Evolutionary conservation across 2,329 filamentous ascomycete genomes (phyloP), one percentile per base, ranked within the genome.

Genomic region (Cercospora nicotianae): DNA sequence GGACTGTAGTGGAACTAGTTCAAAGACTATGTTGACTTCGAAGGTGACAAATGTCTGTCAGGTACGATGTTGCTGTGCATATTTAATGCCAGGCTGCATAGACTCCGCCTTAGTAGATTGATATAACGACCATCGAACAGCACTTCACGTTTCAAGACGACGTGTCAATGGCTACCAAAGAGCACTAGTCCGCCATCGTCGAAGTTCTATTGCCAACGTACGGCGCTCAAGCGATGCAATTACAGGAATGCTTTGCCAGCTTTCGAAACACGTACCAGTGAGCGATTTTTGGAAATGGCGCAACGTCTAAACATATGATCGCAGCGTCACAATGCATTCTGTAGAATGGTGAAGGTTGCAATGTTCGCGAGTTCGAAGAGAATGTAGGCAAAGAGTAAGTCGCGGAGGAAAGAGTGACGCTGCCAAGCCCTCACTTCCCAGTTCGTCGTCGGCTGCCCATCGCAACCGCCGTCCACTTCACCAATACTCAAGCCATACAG

Each of bases 1-100:
- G 8, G 23, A n/a, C 20, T n/a, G 8, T 3, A 10, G 48, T 55
- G 12, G 23, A 55, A 55, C 51, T 61, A 66, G 60, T 61, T 39
- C 30, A 48, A 36, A 33, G 26, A 48, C 45, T 63, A 36, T 59
- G 26, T 63, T 18, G 59, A 57, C 31, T 31, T 55, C 64, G 18
- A 57, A 30, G 20, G 33, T 55, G 48, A 55, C 48, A n/a, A 55
- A 28, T 55, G 20, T 28, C 23, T 28, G 48, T n/a, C 48, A 30
- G 28, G 23, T 55, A n/a, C 13, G 23, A 12, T 23, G 23, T 28
- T n/a, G 36, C 2, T 42, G 13, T 42, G 36, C 36, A 42, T n/a
- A n/a, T 42, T 16, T 42, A 42, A 42, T 42, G 36, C 6, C 36
- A 16, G 16, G 16, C 36, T 13, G 36, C 16, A 42, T 42, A n/a